phyloP scores from a whole-genome alignment of 2,329 filamentous ascomycete species.

The Cladophialophora psammophila region DNA sequence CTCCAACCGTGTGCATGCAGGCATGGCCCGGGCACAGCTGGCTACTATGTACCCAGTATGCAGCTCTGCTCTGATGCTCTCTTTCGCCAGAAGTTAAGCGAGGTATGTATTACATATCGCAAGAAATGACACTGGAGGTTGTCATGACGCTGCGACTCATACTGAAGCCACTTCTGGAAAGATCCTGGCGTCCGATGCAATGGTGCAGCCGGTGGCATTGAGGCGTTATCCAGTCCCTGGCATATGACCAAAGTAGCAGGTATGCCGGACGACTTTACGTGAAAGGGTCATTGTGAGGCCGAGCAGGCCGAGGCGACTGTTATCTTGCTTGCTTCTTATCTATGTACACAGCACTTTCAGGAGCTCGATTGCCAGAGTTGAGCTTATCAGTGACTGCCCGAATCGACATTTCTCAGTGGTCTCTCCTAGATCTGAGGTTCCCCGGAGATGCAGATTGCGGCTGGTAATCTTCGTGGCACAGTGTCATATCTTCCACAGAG shows the following conservation, averaged over 20 bases:
- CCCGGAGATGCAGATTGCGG: slow-evolving; percentile 27
- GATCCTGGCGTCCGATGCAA: neutral
- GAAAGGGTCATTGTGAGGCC: neutral
- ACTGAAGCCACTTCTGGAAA: neutral
- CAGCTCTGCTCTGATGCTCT: neutral
- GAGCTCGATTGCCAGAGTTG: neutral
- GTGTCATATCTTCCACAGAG: neutral
- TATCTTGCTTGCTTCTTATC: neutral
- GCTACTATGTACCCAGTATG: too few species aligned
- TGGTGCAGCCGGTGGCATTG: neutral
- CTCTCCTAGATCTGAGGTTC: slow-evolving; percentile 15
- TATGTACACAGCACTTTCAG: neutral
- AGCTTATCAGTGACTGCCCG: slow-evolving; percentile 14
- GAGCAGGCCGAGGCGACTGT: neutral
- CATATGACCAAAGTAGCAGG: neutral
- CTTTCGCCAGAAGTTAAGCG: neutral
- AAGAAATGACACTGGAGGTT: too few species aligned
- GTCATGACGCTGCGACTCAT: neutral
- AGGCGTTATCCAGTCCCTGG: too few species aligned
- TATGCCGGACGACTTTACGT: neutral
- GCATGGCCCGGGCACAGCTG: neutral
- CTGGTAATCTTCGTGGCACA: neutral
- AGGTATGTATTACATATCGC: neutral
- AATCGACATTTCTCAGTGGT: slow-evolving; percentile 7
- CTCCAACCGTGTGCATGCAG: neutral